Base-by-base conservation (phyloP, 306 rosid genomes). In the Oxytropis ochrocephala region DNA sequence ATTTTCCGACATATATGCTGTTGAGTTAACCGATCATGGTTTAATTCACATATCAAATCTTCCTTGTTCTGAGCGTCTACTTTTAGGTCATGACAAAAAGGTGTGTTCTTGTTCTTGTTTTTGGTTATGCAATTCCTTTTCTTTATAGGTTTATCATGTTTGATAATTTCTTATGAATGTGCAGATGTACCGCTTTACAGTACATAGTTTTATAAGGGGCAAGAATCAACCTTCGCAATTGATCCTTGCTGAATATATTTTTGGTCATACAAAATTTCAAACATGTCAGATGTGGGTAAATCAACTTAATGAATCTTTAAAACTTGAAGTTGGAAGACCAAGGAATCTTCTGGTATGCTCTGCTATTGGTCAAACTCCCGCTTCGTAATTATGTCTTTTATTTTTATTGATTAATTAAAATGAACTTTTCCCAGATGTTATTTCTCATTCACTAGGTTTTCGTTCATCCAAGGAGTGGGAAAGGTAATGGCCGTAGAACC, bases 381-480 rank as follows among this genome's bases (percentile, higher is more conserved):
- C 46, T 54, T 42, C 72, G 19, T 42, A 58, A n/a, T 48, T 70
- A 52, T 74, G 33, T 50, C 9, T 71, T 74, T 64, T 21, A 43
- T 66, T 57, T 77, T 72, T 19, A 67, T 79, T 68, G 73, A 79
- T 79, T 67, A 51, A 44, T 75, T 75, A 64, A 48, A 82, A 79
- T 80, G 75, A 74, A 75, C 80, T 74, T 80, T 79, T 72, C 76
- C 84, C 79, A 82, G 76, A 77, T 71, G 32, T 77, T 69, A 33
- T 81, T 78, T 80, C 80, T 80, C 82, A 75, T 82, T 88, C 84
- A 44, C 68, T 86, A 93, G 97, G 97, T 93, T 82, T 88, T 93
- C 61, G 85, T 93, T 84, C 83, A 90, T 87, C 98, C 98, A 84
- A 93, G 77, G 81, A 93, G 98, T 78, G 98, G 98, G 76, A 88